Percentiles rank a stretch among this genome's conserved stretches.
Evolutionary conservation across 2,329 filamentous ascomycete species (phyloP).

Genomic region (Penicillium capsulatum): DNA sequence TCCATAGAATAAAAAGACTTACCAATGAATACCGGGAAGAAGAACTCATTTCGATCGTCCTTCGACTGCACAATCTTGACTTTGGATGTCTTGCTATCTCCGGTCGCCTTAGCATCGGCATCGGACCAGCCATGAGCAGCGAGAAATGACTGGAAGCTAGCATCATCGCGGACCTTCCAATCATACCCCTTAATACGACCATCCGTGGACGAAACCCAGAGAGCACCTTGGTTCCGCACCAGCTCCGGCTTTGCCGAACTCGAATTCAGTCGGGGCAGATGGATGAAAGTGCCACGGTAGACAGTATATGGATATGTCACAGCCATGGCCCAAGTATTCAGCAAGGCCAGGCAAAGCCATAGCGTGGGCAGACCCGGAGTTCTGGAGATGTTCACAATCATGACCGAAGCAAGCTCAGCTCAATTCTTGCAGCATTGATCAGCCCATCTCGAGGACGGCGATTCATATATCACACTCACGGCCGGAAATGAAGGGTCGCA

Average conservation of each 20-base stretch:
- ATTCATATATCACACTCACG: no score
- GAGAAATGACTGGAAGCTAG: conserved; percentile 22
- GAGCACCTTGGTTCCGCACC: conserved; percentile 48
- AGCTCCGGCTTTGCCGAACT: conserved; percentile 44
- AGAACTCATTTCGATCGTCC: conserved; percentile 42
- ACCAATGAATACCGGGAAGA: conserved; percentile 49
- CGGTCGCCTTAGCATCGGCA: conserved; percentile 15
- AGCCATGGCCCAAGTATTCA: conserved; percentile 13
- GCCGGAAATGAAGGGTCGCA: no score
- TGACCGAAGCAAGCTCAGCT: no score
- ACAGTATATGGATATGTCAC: conserved; percentile 40
- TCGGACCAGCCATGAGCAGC: conserved; percentile 33
- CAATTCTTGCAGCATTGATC: no score
- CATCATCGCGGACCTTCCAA: conserved; percentile 29
- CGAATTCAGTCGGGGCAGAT: conserved; percentile 45
- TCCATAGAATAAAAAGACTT: conserved; percentile 9
- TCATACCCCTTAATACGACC: conserved; percentile 35
- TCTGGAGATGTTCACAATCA: no score
- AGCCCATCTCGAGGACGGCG: no score
- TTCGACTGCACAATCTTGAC: conserved; percentile 38
- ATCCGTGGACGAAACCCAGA: conserved; percentile 32
- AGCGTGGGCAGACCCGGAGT: no score
- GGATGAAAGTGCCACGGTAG: conserved; percentile 60
- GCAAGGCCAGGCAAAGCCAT: no score
- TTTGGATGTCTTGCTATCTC: conserved; percentile 9